These are phyloP conservation scores for Sporothrix phasma DNA, from an alignment of 2,329 filamentous ascomycete genomes.

Conservation along the genomic window DNA sequence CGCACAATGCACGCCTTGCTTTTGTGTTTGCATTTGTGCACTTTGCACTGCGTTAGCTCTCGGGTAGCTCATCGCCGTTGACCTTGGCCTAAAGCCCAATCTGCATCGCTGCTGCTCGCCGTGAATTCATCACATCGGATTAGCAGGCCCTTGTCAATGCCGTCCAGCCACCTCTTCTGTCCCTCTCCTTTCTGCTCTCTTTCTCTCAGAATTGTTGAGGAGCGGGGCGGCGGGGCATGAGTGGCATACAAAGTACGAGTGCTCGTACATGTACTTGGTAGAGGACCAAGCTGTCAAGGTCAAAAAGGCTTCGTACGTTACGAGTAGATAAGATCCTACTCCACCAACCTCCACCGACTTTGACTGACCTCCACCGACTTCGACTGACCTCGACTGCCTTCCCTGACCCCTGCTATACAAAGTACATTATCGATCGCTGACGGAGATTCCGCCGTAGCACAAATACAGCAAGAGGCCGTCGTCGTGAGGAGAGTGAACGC, in stretches of 20 bases:
- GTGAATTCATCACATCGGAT: not conserved
- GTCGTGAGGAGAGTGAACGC: not conserved
- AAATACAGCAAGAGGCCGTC: slow-evolving; percentile 1
- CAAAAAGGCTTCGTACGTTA: not conserved
- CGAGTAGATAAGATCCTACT: not conserved
- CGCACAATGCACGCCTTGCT: too few relatives aligned
- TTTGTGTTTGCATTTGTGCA: not conserved
- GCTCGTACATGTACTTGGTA: too few relatives aligned
- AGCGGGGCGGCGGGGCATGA: not conserved
- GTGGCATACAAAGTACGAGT: too few relatives aligned
- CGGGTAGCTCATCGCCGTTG: too few relatives aligned
- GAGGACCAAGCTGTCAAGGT: too few relatives aligned
- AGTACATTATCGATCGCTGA: not conserved
- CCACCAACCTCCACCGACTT: too few relatives aligned
- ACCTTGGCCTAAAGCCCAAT: not conserved
- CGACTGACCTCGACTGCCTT: not conserved
- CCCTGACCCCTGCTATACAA: too few relatives aligned
- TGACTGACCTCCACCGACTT: too few relatives aligned
- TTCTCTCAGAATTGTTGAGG: not conserved
- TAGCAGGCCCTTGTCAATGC: not conserved
- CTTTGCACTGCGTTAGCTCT: not conserved
- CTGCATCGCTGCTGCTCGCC: not conserved
- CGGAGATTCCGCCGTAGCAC: slow-evolving; percentile 1
- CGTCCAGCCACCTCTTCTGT: not conserved
- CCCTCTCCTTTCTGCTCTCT: not conserved